phyloP scores from a whole-genome alignment of 2,329 filamentous ascomycete genomes.

The Hypoxylon sp. region DNA sequence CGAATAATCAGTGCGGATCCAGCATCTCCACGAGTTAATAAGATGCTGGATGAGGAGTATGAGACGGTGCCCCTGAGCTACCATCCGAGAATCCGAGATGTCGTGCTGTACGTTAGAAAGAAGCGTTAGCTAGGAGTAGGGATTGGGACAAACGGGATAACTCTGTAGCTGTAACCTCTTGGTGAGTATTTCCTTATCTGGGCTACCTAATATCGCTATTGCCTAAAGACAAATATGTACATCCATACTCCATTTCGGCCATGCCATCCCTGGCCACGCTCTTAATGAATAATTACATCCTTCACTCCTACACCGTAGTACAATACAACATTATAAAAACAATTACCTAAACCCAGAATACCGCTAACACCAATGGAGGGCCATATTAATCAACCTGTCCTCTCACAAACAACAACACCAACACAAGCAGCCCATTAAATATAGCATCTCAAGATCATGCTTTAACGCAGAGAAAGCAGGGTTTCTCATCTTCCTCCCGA shows the following conservation, averaged over 20 bases:
- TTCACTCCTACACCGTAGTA: neutral
- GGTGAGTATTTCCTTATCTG: neutral
- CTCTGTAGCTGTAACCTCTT: neutral
- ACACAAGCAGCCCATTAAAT: neutral
- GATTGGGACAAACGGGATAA: neutral
- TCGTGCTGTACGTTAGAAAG: conserved; percentile 29
- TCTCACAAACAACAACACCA: neutral
- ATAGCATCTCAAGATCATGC: neutral
- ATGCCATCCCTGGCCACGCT: conserved; percentile 14
- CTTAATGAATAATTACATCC: neutral
- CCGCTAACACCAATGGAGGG: neutral
- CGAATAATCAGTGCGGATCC: conserved; percentile 28
- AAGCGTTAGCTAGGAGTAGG: neutral
- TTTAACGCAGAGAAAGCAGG: neutral
- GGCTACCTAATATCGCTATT: conserved; percentile 20
- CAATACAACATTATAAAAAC: neutral
- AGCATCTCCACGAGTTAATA: conserved; percentile 25
- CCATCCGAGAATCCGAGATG: neutral
- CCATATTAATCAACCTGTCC: neutral
- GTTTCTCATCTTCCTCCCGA: neutral
- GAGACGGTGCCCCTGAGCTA: conserved; percentile 1
- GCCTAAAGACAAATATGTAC: conserved; percentile 6
- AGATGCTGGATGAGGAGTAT: conserved; percentile 40
- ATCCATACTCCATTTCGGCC: conserved; percentile 8
- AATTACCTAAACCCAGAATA: neutral